Base-by-base conservation (phyloP, 2,329 filamentous ascomycete species). In the Apiospora marii region DNA sequence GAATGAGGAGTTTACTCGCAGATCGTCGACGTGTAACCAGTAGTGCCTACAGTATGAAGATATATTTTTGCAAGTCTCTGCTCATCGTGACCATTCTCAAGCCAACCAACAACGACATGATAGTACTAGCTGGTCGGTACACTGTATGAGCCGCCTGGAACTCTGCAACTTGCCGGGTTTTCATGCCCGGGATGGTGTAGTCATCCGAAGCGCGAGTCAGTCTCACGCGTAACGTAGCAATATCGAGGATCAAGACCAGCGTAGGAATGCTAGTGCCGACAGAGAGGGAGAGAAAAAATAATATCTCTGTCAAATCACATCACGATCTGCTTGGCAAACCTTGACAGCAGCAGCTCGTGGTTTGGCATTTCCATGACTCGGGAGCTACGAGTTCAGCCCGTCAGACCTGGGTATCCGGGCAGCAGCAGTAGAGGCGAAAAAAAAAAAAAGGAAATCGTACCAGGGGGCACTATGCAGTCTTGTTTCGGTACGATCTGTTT, bases 191-290 rank as follows among this genome's bases (percentile, higher is more conserved):
- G 19, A 64, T 64, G 58, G 30, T 41, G 58, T 41, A 30, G 19
- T 41, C 19, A 27, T 4, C 34, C 58, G 58, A 14, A 34, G 58
- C 34, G 34, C 58, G 58, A 64, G 58, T 64, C 58, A 64, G 58
- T 64, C 34, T 24, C 58, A 24, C 58, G 58, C 58, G 58, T n/a
- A 64, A 64, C 34, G 34, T 64, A 41, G 22, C 58, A 41, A 64
- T 37, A 64, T 64, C 58, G 30, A 64, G 34, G 41, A 64, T 64
- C 58, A 64, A 64, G 30, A 37, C 58, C 58, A 64, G 58, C 34
- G 58, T 64, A 64, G 58, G 34, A 64, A 64, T 41, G 30, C 58
- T 64, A 64, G 58, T 64, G 58, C 58, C 51, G 6, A 58, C 37
- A 10, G 37, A 41, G 37, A 41, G 46, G 10, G 8, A 41, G 4